Evolutionary conservation across 1,139 yeast genomes (phyloP).

Genomic region (Candida sanyaensis): DNA sequence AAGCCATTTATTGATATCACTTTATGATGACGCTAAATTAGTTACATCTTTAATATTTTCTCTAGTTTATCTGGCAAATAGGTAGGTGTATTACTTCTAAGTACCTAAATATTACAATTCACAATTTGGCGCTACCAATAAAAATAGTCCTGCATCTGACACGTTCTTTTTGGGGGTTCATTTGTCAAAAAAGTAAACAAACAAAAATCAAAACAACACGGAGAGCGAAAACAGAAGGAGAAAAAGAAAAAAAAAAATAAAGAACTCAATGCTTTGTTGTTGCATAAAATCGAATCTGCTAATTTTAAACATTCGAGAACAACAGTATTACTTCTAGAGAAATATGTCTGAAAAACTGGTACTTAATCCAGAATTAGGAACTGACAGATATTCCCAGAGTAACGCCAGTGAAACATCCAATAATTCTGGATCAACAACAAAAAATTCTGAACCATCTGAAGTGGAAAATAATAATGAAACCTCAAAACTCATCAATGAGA

Average conservation of each 20-base stretch:
- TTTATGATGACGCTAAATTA: too few relatives aligned
- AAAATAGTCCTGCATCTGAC: not conserved
- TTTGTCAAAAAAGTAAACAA: not conserved
- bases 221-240: not conserved
- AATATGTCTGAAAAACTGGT: not conserved
- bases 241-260: too few relatives aligned
- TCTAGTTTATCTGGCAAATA: too few relatives aligned
- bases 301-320: too few relatives aligned
- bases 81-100: too few relatives aligned
- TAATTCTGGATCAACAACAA: slow-evolving; percentile 5
- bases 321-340: not conserved
- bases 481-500: not conserved
- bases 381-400: not conserved
- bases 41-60: too few relatives aligned
- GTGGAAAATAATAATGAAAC: not conserved
- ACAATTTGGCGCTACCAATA: not conserved
- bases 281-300: too few relatives aligned
- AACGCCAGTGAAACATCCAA: not conserved
- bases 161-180: not conserved
- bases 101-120: too few relatives aligned
- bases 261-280: too few relatives aligned
- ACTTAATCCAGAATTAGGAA: not conserved
- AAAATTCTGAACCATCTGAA: not conserved
- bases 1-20: too few relatives aligned
- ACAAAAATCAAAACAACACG: not conserved